Base-by-base conservation (phyloP, 106 monocot species). In the Dioscorea alata region DNA sequence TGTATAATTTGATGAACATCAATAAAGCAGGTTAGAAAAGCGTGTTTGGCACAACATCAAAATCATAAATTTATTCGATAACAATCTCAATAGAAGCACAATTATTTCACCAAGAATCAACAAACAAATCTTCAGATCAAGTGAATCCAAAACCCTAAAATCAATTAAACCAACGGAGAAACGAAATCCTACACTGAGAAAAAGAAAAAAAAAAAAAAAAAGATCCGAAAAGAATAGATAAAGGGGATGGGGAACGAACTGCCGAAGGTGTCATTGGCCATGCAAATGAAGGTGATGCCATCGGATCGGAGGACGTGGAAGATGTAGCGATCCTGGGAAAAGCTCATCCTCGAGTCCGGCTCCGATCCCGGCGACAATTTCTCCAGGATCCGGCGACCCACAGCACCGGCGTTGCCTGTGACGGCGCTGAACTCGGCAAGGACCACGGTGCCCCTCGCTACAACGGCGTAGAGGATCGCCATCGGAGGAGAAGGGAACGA, bases 191-290 rank as follows among this genome's bases (percentile, higher is more conserved):
- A 42, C 42, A 42, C 42, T 42, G 10, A 42, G 9, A 42, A 42
- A 42, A 42, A 42, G 42, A 42, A 42, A 28, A 28, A 28, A 3
- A 1, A 1, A 1, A 42, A 42, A 42, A 1, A 54, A 16, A 0
- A 54, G 19, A 23, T 12, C 71, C 4, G n/a, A 61, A 54, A 67
- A 19, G 6, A 18, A 13, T 20, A 14, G 60, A 49, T 67, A 28
- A 17, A 24, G 60, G 33, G 17, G 62, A 53, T 17, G 48, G 10
- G 33, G 13, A 20, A 79, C 86, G 76, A 50, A 96, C 97, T 89
- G 57, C 97, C 97, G 68, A 97, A 92, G 50, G 89, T 92, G 57
- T 97, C 97, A 61, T 92, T 92, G 68, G 97, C 97, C 97, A 97
- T 97, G 76, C 97, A 92, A 61, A 97, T 84, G 76, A 92, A 97